Percentiles rank a stretch among this genome's conserved stretches.
phyloP scores from a whole-genome alignment of 345 rosid species.

The Punica granatum region DNA sequence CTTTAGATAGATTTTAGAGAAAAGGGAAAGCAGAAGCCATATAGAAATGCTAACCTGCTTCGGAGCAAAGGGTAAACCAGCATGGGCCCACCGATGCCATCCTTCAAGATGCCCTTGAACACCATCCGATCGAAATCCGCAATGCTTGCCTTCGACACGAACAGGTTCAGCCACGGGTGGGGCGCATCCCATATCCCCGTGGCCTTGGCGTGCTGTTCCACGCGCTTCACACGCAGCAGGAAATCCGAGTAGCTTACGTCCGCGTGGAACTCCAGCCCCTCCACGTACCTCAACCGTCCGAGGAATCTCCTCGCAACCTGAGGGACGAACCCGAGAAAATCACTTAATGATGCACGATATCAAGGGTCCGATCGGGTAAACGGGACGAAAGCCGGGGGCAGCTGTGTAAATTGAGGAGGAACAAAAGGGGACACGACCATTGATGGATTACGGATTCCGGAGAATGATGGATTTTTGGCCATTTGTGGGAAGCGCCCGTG shows the following conservation, averaged over 20 bases:
- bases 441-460: conserved; percentile 26
- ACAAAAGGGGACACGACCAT: background rate
- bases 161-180: conserved; percentile 93
- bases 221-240: conserved; percentile 56
- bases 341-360: background rate
- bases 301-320: conserved; percentile 48
- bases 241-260: conserved; percentile 68
- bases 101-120: conserved; percentile 50
- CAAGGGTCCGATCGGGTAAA: background rate
- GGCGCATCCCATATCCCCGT: conserved; percentile 78
- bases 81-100: conserved; percentile 89
- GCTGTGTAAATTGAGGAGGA: conserved; percentile 11
- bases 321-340: too few species aligned
- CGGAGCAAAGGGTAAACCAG: conserved; percentile 76
- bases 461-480: conserved; percentile 43
- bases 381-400: background rate
- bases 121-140: conserved; percentile 57
- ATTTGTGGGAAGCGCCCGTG: conserved; percentile 23
- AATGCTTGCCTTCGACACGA: conserved; percentile 56
- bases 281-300: conserved; percentile 39
- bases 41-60: conserved; percentile 49
- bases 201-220: conserved; percentile 50
- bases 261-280: conserved; percentile 44
- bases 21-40: background rate
- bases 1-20: background rate